Conservation (phyloP, 129 eudicot species). For the Chrysanthemum seticuspe region DNA sequence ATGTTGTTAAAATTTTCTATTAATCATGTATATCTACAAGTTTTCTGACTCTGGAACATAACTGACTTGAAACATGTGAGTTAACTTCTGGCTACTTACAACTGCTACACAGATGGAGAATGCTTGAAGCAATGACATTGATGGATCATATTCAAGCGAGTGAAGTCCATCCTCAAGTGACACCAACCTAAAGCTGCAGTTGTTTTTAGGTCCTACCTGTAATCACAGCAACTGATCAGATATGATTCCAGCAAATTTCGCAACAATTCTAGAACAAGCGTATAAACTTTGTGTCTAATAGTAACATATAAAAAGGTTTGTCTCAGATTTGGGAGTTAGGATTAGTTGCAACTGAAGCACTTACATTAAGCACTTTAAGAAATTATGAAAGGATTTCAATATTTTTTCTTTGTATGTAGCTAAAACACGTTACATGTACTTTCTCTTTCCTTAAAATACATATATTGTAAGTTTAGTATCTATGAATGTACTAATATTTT, state of each 20-base stretch:
- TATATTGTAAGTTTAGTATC: neutral
- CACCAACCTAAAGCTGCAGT: constrained; percentile 53
- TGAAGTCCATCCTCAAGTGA: constrained; percentile 59
- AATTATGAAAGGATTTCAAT: too few relatives aligned
- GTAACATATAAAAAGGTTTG: neutral
- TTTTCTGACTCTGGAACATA: constrained; percentile 29
- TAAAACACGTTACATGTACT: neutral
- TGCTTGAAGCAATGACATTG: constrained; percentile 70
- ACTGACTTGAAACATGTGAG: constrained; percentile 43
- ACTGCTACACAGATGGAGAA: constrained; percentile 58
- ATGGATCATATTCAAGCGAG: constrained; percentile 56
- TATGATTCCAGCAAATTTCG: constrained; percentile 10
- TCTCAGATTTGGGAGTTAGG: neutral
- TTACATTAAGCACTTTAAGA: neutral
- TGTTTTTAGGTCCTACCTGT: constrained; percentile 43
- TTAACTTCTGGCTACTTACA: constrained; percentile 47
- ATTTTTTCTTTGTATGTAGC: too few relatives aligned
- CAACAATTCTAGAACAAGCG: neutral
- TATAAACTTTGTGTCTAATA: neutral
- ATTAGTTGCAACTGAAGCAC: neutral
- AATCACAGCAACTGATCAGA: constrained; percentile 3
- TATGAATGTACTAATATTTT: neutral
- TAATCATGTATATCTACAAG: too few relatives aligned
- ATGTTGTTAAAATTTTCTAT: too few relatives aligned
- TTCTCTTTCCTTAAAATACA: too few relatives aligned